A percentile compares a stretch with the other conserved stretches of the same genome.
Evolutionary conservation across 2,329 filamentous ascomycete species (phyloP).

Genomic region (Sphaceloma murrayae): DNA sequence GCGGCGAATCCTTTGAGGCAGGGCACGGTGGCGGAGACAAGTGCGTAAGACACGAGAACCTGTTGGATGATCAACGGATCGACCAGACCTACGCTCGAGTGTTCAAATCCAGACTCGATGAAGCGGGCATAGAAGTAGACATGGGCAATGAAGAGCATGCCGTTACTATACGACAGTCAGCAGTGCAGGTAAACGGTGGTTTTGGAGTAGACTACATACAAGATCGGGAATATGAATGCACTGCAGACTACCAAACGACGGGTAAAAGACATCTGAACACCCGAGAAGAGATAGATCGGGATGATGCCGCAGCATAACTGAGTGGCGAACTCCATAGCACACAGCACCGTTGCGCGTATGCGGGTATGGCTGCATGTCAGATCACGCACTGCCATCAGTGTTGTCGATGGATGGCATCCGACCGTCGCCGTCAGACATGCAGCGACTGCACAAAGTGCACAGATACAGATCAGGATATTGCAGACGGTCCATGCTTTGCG

Average conservation of each 20-base stretch:
- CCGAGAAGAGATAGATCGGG: slow-evolving; percentile 1
- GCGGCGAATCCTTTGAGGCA: slow-evolving; percentile 22
- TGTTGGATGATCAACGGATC: slow-evolving; percentile 22
- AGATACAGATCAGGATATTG: slow-evolving; percentile 10
- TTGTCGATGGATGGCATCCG: slow-evolving; percentile 9
- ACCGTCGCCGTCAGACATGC: slow-evolving; percentile 1
- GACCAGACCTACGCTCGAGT: slow-evolving; percentile 21
- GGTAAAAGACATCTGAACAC: neutral
- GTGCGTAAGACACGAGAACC: slow-evolving; percentile 22
- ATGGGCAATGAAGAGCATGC: slow-evolving; percentile 9
- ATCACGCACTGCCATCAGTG: neutral
- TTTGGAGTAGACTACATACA: neutral
- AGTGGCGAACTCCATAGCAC: slow-evolving; percentile 2
- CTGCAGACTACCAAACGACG: slow-evolving; percentile 4
- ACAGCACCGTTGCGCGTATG: neutral
- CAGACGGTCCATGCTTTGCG: slow-evolving; percentile 13
- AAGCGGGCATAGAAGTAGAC: slow-evolving; percentile 21
- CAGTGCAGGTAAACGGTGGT: neutral
- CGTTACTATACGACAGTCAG: neutral
- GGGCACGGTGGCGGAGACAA: slow-evolving; percentile 24
- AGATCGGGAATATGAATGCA: slow-evolving; percentile 9
- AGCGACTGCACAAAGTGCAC: neutral
- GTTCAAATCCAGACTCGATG: slow-evolving; percentile 17
- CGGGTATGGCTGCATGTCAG: neutral
- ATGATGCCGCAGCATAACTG: slow-evolving; percentile 4